Base-by-base conservation (phyloP, 192 early-diverging fungal species). In the Podila verticillata region DNA sequence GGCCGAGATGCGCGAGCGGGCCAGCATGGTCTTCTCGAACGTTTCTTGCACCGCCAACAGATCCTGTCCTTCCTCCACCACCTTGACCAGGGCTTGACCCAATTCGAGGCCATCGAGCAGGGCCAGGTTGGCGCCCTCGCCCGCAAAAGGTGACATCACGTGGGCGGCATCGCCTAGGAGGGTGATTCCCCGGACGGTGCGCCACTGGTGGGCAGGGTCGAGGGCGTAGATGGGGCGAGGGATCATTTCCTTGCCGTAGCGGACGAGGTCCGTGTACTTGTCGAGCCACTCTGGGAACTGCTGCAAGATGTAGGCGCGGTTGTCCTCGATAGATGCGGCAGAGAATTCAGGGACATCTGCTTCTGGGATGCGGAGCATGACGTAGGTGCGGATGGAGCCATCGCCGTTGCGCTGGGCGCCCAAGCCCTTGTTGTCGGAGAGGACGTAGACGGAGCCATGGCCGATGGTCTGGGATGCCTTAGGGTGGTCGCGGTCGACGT, bases 91-190 rank as follows among this genome's bases (percentile, higher is more conserved):
- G 5, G 57, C 48, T 9, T 36, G 63, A 10, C 63, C 74, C 22
- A 78, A 17, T 3, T 78, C 63, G n/a, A 65, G 51, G 7, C 68
- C 83, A 31, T 85, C 84, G 56, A 70, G 54, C 61, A 85, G 49
- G 9, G 86, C 86, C 63, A 82, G 57, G 65, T 87, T 87, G 3
- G 81, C 86, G 0, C 86, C 86, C 59, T 87, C 84, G 35, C 86
- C 86, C n/a, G 75, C 68, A 79, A 85, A 85, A 28, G 86, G 86
- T 26, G 82, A 68, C 84, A 86, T 87, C 12, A 86, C 58, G 47
- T 87, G 86, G 15, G 86, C 86, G 17, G 86, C 86, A 63, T 87
- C 86, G 36, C 86, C 86, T 29, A 87, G 44, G 28, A 87, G 60
- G 8, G 82, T 85, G 56, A 84, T 51, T 15, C 82, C 82, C 3